Evolutionary conservation across 2,329 filamentous ascomycete genomes (phyloP), one percentile per base, ranked within the genome.

Genomic region (Pseudogymnoascus sp.): DNA sequence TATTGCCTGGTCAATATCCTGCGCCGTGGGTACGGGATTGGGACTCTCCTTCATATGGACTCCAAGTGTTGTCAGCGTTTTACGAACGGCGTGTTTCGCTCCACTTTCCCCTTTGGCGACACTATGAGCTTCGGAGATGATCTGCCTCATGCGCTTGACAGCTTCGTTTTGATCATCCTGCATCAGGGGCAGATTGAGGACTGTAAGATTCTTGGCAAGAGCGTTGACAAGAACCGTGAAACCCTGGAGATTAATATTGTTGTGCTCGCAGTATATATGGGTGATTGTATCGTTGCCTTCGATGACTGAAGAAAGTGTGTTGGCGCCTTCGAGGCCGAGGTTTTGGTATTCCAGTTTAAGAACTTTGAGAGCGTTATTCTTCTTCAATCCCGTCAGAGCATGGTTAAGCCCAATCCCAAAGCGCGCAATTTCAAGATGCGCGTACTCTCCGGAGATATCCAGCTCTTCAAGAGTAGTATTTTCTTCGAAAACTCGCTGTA

Each of bases 381-480:
- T 78, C 70, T 86, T 85, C 65, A 90, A 74, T 4, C 87, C 87
- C 17, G 80, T 80, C 64, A 90, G 74, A 17, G 88, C 86, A 62
- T 84, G 78, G 68, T 88, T 89, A 64, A 90, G 79, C 2, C 87
- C 87, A 63, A 86, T 84, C 15, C 88, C 88, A 66, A 90, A 84
- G 59, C 86, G 82, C 2, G 86, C 86, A 3, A 85, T 85, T 69
- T 90, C 88, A n/a, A 90, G 73, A 68, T 88, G 83, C 5, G 88
- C 87, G 67, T 87, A 85, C 69, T 90, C 88, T 7, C 88, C 88
- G 26, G 87, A 89, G 50, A 90, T 86, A 71, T 90, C 85, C 11
- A 90, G 75, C 71, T 86, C 85, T 67, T 86, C 79, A 1, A 90
- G 75, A 0, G 83, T 85, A n/a, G 79, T 78, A 65, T 90, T 90